Evolutionary conservation across 2,329 filamentous ascomycete species (phyloP), one percentile per base, ranked within the genome.

Genomic region (Teratosphaeria gauchensis): DNA sequence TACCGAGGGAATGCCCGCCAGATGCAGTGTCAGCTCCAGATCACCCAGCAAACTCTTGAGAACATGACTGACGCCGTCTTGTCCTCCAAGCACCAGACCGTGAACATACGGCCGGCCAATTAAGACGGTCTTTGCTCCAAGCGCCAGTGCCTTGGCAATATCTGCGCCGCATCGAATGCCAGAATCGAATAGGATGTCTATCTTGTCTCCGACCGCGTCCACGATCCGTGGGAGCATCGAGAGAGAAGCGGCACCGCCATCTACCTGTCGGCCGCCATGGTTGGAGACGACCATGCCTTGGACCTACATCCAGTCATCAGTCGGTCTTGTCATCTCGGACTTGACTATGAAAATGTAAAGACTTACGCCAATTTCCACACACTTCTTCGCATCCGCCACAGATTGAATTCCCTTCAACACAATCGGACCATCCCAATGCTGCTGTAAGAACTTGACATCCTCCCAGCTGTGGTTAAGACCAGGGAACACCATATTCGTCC

Each of bases 351-450:
- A 3, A 31, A 8, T 12, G 5, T 8, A 8, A 7, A 14, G 16
- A 31, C 52, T 53, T 53, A 76, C 74, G 9, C 76, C 78, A 31
- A 68, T 65, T 31, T 79, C 69, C 3, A 74, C 68, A 1, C 74
- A 75, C 59, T 73, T 70, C 56, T 65, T 69, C 14, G 78, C 78
- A 65, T 81, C 79, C 0, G 72, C 76, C 3, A 77, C 72, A 55
- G 74, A 76, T 64, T 80, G 77, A 57, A 78, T 82, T 0, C 83
- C 84, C 69, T 86, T 85, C 54, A 58, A 24, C 33, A 82, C 78
- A 56, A 89, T 81, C 0, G 84, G 82, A 0, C 84, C 83, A 59
- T 83, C 77, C 84, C 85, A 88, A 59, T 84, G 69, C 63, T 80
- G 74, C 62, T 80, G 77, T 61, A 89, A 66, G 38, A 82, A 74